Conservation (phyloP, 2,329 filamentous ascomycete species). For the Juglanconis sp. region DNA sequence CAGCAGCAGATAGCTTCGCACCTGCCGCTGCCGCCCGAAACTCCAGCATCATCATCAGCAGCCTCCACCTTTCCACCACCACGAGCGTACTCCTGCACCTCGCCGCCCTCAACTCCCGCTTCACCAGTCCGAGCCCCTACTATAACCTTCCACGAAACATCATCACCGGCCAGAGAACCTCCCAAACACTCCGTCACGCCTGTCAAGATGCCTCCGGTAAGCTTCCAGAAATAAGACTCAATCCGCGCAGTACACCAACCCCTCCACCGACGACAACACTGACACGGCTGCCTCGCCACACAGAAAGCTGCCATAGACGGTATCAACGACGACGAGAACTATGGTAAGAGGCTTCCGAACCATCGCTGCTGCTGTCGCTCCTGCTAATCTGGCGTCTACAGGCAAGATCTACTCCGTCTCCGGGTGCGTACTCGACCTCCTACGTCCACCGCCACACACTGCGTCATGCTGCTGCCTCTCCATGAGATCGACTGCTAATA, state of each 20-base stretch:
- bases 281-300: slow-evolving; percentile 17
- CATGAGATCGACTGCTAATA: slow-evolving; percentile 29
- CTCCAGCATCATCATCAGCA: slow-evolving; percentile 29
- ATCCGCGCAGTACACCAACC: background rate
- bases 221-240: slow-evolving; percentile 27
- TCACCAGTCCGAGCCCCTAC: slow-evolving; percentile 26
- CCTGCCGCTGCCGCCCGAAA: slow-evolving; percentile 38
- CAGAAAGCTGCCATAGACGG: slow-evolving; percentile 33
- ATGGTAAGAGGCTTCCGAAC: slow-evolving; percentile 33
- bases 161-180: slow-evolving; percentile 28
- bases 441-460: slow-evolving; percentile 4
- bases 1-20: slow-evolving; percentile 33
- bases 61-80: slow-evolving; percentile 28
- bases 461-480: background rate
- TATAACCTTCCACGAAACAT: slow-evolving; percentile 17
- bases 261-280: slow-evolving; percentile 10
- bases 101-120: slow-evolving; percentile 21
- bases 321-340: slow-evolving; percentile 35
- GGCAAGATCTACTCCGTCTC: slow-evolving; percentile 62
- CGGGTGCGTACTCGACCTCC: slow-evolving; percentile 47
- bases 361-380: background rate
- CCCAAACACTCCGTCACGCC: slow-evolving; percentile 25
- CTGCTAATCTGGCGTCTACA: slow-evolving; percentile 25
- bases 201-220: slow-evolving; percentile 56
- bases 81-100: slow-evolving; percentile 27